Conservation (phyloP, 2,329 filamentous ascomycete genomes). For the Hypoxylon sp. region DNA sequence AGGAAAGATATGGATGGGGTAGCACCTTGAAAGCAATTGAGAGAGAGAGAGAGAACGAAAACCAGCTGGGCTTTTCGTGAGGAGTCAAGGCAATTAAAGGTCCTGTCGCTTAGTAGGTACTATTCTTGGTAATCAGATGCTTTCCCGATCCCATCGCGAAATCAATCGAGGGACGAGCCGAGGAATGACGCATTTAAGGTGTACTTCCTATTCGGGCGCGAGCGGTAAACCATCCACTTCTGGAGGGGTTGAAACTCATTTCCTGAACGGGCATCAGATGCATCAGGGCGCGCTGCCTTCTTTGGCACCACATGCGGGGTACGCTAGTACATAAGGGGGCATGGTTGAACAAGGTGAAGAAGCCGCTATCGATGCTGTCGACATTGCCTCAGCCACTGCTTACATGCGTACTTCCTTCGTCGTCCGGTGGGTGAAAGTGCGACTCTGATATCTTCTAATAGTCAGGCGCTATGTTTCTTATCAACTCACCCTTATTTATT, state of each 20-base stretch:
- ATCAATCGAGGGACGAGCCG: slow-evolving; percentile 17
- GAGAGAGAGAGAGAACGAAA: neutral
- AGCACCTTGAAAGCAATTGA: slow-evolving; percentile 6
- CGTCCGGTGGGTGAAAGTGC: neutral
- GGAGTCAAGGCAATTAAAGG: slow-evolving; percentile 10
- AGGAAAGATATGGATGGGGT: neutral
- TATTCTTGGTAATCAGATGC: slow-evolving; percentile 31
- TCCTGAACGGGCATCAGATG: slow-evolving; percentile 23
- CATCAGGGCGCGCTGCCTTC: neutral
- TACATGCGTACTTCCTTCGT: neutral
- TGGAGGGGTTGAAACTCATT: slow-evolving; percentile 27
- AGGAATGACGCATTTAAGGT: slow-evolving; percentile 34
- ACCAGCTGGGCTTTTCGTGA: neutral
- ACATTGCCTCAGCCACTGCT: slow-evolving; percentile 16
- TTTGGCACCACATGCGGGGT: slow-evolving; percentile 23
- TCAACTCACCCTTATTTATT: slow-evolving; percentile 1
- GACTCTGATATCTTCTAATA: neutral
- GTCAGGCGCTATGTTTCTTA: neutral
- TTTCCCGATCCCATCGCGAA: slow-evolving; percentile 18
- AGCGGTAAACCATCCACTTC: slow-evolving; percentile 6
- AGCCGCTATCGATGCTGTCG: slow-evolving; percentile 14
- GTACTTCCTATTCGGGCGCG: slow-evolving; percentile 11
- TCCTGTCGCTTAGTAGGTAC: slow-evolving; percentile 5
- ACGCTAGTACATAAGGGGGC: slow-evolving; percentile 26
- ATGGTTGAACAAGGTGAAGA: slow-evolving; percentile 13